phyloP scores from a whole-genome alignment of 257 asterid genomes.

The Salvia rosmarinus region DNA sequence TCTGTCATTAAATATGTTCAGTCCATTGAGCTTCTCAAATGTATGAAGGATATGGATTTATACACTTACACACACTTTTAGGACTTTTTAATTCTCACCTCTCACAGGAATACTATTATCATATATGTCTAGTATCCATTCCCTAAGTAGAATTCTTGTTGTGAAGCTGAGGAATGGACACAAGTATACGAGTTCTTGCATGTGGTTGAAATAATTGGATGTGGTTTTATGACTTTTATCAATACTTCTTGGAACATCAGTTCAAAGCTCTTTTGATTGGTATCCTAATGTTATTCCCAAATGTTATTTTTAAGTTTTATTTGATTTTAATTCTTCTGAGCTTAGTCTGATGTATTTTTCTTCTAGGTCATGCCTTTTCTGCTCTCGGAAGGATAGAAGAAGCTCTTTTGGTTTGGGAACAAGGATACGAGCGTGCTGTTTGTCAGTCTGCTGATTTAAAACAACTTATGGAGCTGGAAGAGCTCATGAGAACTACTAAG shows the following conservation, averaged over 20 bases:
- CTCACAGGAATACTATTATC: slow-evolving; percentile 18
- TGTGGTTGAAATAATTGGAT: slow-evolving; percentile 22
- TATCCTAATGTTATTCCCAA: slow-evolving; percentile 24
- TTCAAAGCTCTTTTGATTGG: slow-evolving; percentile 6
- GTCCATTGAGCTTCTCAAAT: background rate
- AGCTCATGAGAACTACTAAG: slow-evolving; percentile 64
- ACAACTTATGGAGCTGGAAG: slow-evolving; percentile 86
- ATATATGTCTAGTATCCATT: background rate
- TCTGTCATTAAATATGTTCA: background rate
- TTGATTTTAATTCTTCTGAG: slow-evolving; percentile 31
- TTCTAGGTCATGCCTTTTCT: slow-evolving; percentile 80
- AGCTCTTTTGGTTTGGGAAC: slow-evolving; percentile 85
- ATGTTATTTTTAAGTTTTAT: slow-evolving; percentile 20
- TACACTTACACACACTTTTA: background rate
- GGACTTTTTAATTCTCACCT: background rate
- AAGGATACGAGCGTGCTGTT: slow-evolving; percentile 79
- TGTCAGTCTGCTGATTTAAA: slow-evolving; percentile 80
- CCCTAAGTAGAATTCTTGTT: slow-evolving; percentile 1
- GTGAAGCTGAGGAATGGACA: slow-evolving; percentile 18
- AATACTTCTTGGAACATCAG: slow-evolving; percentile 24
- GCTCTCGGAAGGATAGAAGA: slow-evolving; percentile 84
- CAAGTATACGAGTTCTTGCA: slow-evolving; percentile 29
- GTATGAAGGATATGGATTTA: slow-evolving; percentile 8
- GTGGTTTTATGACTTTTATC: slow-evolving; percentile 11
- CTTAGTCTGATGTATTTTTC: slow-evolving; percentile 39